Conservation (phyloP, 2,329 filamentous ascomycete genomes). For the Cryoendolithus antarcticus region DNA sequence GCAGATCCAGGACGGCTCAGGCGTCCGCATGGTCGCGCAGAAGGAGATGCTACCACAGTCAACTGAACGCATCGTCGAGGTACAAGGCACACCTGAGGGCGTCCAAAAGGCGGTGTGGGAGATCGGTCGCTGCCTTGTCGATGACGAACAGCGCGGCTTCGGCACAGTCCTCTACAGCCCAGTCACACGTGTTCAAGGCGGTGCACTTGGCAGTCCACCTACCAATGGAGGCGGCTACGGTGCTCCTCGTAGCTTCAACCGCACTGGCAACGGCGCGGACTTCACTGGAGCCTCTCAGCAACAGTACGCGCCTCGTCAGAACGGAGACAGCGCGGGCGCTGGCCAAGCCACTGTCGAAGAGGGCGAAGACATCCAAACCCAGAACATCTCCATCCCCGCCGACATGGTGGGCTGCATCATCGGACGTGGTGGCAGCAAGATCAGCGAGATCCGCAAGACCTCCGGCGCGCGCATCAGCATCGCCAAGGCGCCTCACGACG, state of each 20-base stretch:
- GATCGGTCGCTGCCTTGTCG: slow-evolving; percentile 95
- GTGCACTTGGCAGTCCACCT: slow-evolving; percentile 40
- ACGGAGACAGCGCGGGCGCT: slow-evolving; percentile 59
- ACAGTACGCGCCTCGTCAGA: slow-evolving; percentile 61
- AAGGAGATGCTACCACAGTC: slow-evolving; percentile 99
- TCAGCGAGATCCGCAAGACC: slow-evolving; percentile 94
- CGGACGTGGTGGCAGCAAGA: slow-evolving; percentile 87
- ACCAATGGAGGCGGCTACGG: slow-evolving; percentile 40
- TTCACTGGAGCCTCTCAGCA: slow-evolving; percentile 73
- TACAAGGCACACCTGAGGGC: slow-evolving; percentile 86
- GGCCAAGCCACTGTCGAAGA: slow-evolving; percentile 84
- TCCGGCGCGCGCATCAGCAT: slow-evolving; percentile 96
- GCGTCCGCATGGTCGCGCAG: slow-evolving; percentile 97
- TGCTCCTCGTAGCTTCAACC: slow-evolving; percentile 57
- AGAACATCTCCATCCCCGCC: slow-evolving; percentile 98
- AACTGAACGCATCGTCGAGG: slow-evolving; percentile 93
- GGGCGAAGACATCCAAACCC: slow-evolving; percentile 93
- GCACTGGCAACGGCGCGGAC: slow-evolving; percentile 92
- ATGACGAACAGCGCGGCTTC: slow-evolving; percentile 94
- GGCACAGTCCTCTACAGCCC: slow-evolving; percentile 98
- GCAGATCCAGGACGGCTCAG: slow-evolving; percentile 93
- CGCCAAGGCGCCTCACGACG: slow-evolving; percentile 91
- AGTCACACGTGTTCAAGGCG: slow-evolving; percentile 69
- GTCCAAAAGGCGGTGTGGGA: slow-evolving; percentile 97
- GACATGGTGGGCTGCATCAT: slow-evolving; percentile 99